A percentile compares a stretch with the other conserved stretches of the same genome.
These are phyloP conservation scores for Magnaporthiopsis poae DNA, from an alignment of 2,329 filamentous ascomycete species.

Conservation along the genomic window DNA sequence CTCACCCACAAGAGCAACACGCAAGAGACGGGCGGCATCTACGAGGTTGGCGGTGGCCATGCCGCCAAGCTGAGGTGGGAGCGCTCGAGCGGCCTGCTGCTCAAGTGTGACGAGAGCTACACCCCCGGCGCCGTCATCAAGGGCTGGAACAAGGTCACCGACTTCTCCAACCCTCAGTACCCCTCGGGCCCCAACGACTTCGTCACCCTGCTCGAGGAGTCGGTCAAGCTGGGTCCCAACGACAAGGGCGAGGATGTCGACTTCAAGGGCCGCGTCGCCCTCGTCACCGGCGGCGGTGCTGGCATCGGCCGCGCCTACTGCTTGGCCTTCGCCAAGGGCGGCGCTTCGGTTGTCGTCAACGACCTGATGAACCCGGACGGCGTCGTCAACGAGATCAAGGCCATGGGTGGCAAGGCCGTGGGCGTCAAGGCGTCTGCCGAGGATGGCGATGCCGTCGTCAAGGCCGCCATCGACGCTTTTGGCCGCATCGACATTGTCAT, in stretches of 20 bases:
- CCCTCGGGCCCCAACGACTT: constrained; percentile 82
- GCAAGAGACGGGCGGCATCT: constrained; percentile 76
- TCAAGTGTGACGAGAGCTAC: constrained; percentile 79
- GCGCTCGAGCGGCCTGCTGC: constrained; percentile 74
- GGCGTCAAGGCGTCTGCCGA: constrained; percentile 90
- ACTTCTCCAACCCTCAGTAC: constrained; percentile 77
- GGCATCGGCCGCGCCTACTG: constrained; percentile 86
- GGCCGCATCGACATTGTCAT: constrained; percentile 89
- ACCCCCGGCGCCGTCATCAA: constrained; percentile 79
- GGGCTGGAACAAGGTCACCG: constrained; percentile 78
- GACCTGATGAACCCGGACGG: constrained; percentile 86
- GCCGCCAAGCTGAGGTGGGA: constrained; percentile 92
- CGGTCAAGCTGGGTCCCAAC: constrained; percentile 65
- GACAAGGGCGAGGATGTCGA: constrained; percentile 63
- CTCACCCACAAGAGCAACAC: constrained; percentile 79
- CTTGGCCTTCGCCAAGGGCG: constrained; percentile 71
- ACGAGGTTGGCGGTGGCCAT: constrained; percentile 87
- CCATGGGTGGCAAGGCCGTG: constrained; percentile 77
- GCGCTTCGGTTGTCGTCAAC: constrained; percentile 84
- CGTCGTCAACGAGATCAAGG: constrained; percentile 86
- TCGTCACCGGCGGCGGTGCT: constrained; percentile 80
- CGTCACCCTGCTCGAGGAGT: constrained; percentile 72
- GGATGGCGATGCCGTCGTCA: constrained; percentile 82
- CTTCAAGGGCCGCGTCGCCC: constrained; percentile 74
- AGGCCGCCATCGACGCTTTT: constrained; percentile 85